A percentile compares a stretch with the other conserved stretches of the same genome.
Conservation (phyloP, 2,329 filamentous ascomycete species). For the Penicillium sp. region DNA sequence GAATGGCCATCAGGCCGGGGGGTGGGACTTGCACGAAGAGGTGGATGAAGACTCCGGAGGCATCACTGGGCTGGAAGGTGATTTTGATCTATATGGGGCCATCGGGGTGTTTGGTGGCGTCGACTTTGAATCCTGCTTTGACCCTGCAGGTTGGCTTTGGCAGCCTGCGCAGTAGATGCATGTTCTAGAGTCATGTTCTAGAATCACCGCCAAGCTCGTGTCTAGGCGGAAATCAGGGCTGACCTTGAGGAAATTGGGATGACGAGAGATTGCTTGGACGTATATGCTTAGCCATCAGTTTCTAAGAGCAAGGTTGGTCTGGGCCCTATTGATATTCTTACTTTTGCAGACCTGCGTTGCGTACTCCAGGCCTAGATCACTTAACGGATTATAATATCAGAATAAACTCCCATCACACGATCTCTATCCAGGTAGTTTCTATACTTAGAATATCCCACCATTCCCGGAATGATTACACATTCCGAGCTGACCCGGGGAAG, state of each 20-base stretch:
- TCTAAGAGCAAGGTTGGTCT: too few species aligned
- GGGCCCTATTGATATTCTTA: neutral
- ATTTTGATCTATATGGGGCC: constrained; percentile 64
- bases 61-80: constrained; percentile 65
- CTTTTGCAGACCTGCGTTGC: neutral
- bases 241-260: neutral
- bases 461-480: neutral
- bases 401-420: neutral
- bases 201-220: neutral
- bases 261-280: neutral
- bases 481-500: neutral
- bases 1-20: constrained; percentile 52
- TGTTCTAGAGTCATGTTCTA: neutral
- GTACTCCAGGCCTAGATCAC: neutral
- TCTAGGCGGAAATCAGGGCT: neutral
- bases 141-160: constrained; percentile 50
- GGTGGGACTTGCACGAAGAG: constrained; percentile 64
- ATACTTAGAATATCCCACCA: neutral
- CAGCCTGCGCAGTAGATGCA: constrained; percentile 16
- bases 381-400: neutral
- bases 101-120: constrained; percentile 63
- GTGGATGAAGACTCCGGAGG: constrained; percentile 57
- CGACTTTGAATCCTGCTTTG: constrained; percentile 59
- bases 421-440: neutral
- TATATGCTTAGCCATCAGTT: neutral